These are phyloP conservation scores for Teratosphaeria gauchensis DNA, from an alignment of 2,329 filamentous ascomycete species.

Conservation along the genomic window DNA sequence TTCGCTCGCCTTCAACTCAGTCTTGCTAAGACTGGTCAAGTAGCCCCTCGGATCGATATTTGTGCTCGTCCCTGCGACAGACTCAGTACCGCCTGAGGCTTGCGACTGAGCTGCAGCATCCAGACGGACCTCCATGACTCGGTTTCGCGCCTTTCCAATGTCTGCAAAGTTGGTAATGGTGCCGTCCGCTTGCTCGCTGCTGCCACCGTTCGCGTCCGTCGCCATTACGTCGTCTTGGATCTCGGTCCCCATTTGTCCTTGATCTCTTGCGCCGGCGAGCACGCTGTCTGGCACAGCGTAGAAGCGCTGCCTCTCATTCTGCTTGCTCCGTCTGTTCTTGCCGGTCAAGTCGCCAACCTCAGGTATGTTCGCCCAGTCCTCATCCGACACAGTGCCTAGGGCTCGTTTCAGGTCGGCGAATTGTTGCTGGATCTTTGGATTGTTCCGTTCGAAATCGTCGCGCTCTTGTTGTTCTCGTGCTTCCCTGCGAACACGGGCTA, in stretches of 20 bases:
- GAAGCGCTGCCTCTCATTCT: constrained; percentile 67
- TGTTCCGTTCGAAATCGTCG: constrained; percentile 93
- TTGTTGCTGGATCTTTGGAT: constrained; percentile 96
- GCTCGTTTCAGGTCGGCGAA: constrained; percentile 93
- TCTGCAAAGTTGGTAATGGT: constrained; percentile 98
- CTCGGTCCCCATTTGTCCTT: constrained; percentile 74
- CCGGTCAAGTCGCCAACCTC: constrained; percentile 96
- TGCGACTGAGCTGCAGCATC: constrained; percentile 67
- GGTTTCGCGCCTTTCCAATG: constrained; percentile 91
- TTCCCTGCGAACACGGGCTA: constrained; percentile 61
- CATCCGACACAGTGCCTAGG: constrained; percentile 77
- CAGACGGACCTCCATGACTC: constrained; percentile 86
- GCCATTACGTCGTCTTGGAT: constrained; percentile 63
- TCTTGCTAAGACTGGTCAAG: constrained; percentile 79
- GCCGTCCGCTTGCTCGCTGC: constrained; percentile 54
- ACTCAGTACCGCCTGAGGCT: constrained; percentile 53
- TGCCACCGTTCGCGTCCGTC: constrained; percentile 34
- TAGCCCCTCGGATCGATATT: constrained; percentile 94
- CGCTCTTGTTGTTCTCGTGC: constrained; percentile 81
- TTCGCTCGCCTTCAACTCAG: constrained; percentile 67
- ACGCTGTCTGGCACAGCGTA: constrained; percentile 97
- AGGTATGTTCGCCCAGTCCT: constrained; percentile 91
- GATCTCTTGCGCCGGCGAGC: constrained; percentile 72
- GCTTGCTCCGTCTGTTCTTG: constrained; percentile 77
- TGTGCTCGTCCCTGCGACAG: constrained; percentile 68